phyloP scores from a whole-genome alignment of 345 rosid genomes.

The Cardamine chenopodiifolia region DNA sequence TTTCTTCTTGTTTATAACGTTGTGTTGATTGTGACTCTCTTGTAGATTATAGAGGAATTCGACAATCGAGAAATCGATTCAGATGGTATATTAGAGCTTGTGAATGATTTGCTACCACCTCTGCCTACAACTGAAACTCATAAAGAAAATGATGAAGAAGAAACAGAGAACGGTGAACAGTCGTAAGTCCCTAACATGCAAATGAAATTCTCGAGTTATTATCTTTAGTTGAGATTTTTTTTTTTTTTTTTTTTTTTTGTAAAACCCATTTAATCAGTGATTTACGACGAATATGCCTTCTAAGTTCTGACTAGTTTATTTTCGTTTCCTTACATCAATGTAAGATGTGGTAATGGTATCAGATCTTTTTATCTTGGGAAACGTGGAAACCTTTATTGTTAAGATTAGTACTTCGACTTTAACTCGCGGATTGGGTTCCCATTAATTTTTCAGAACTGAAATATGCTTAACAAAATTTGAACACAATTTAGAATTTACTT shows the following conservation, averaged over 20 bases:
- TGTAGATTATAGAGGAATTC: slow-evolving; percentile 39
- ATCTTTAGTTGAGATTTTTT: not conserved
- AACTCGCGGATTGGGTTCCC: not conserved
- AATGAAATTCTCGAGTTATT: not conserved
- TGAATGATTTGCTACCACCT: slow-evolving; percentile 43
- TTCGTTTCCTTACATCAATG: not conserved
- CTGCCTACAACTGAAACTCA: slow-evolving; percentile 13
- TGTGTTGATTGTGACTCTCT: slow-evolving; percentile 8
- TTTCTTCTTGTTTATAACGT: not conserved
- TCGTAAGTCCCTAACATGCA: not conserved
- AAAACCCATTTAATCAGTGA: not conserved
- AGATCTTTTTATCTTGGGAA: not conserved
- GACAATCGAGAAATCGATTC: slow-evolving; percentile 21
- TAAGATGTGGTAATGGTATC: not conserved
- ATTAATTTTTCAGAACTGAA: not conserved
- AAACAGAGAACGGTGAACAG: slow-evolving; percentile 32
- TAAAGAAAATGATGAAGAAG: slow-evolving; percentile 20
- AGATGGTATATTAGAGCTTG: slow-evolving; percentile 34
- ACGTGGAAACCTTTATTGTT: not conserved
- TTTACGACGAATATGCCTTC: not conserved
- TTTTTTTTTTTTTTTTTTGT: not conserved
- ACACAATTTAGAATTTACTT: not conserved
- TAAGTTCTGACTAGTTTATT: not conserved
- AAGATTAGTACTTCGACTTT: not conserved
- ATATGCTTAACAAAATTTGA: not conserved